These are phyloP conservation scores for Knufia petricola DNA, from an alignment of 2,329 filamentous ascomycete genomes.

Conservation along the genomic window DNA sequence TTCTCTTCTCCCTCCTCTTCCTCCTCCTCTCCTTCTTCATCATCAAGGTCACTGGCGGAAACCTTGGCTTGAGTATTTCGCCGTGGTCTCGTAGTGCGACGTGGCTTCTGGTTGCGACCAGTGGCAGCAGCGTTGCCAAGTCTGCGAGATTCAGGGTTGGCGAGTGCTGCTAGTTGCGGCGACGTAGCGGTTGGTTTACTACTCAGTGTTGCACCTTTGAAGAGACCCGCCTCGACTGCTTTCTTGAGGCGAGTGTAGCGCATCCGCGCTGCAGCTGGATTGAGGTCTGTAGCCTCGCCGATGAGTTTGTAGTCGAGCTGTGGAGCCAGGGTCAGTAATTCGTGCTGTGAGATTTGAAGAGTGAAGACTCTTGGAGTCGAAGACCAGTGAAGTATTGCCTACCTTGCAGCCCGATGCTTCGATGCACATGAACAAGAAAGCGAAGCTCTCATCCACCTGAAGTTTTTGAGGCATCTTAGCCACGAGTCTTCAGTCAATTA, in stretches of 20 bases:
- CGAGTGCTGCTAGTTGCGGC: background rate
- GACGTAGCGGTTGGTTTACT: background rate
- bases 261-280: slow-evolving; percentile 31
- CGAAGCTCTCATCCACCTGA: slow-evolving; percentile 31
- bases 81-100: background rate
- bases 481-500: background rate
- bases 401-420: slow-evolving; percentile 32
- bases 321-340: background rate
- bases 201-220: background rate
- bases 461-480: slow-evolving; percentile 31
- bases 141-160: slow-evolving; percentile 7
- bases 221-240: slow-evolving; percentile 18
- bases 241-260: slow-evolving; percentile 30
- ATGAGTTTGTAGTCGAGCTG: slow-evolving; percentile 35
- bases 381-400: slow-evolving; percentile 18
- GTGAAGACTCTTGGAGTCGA: background rate
- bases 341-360: background rate
- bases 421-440: slow-evolving; percentile 36
- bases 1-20: background rate
- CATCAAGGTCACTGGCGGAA: background rate
- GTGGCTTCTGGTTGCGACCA: background rate
- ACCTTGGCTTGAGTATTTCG: background rate
- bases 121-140: background rate
- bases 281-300: slow-evolving; percentile 27
- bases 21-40: background rate